phyloP scores from a whole-genome alignment of 78 protist genomes.

The Corallochytrium limacisporum region DNA sequence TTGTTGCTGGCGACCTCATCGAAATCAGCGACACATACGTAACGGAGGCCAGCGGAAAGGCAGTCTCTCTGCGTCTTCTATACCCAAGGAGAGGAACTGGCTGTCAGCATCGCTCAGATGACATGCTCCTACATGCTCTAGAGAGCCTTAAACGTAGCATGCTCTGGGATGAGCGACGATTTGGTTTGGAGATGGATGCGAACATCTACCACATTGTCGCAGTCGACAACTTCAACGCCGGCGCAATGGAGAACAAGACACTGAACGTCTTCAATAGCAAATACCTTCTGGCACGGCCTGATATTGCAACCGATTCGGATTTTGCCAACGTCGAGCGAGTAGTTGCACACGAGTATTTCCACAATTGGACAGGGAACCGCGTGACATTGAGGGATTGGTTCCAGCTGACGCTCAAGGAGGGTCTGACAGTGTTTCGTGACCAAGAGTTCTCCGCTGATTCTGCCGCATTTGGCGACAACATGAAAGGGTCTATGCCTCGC shows the following conservation, averaged over 20 bases:
- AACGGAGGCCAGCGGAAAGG: too few species aligned
- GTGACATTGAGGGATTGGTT: neutral
- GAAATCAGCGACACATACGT: neutral
- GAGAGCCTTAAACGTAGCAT: neutral
- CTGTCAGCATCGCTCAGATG: too few species aligned
- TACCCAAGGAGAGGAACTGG: too few species aligned
- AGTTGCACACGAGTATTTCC: slow-evolving; percentile 5
- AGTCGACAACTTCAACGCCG: neutral
- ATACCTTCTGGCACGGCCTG: neutral
- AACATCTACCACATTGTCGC: neutral
- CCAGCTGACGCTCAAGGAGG: neutral
- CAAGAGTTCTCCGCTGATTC: neutral
- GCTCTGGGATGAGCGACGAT: neutral
- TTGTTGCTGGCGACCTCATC: neutral
- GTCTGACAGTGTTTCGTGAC: neutral
- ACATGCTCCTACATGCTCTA: neutral
- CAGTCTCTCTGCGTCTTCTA: too few species aligned
- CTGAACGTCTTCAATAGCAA: neutral
- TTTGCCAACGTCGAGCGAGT: neutral
- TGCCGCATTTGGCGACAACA: neutral
- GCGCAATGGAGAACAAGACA: neutral
- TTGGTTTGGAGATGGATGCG: neutral
- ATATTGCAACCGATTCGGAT: neutral
- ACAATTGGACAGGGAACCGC: slow-evolving; percentile 6
- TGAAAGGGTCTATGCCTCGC: neutral